These are phyloP conservation scores for Penicillium malachiteum DNA, from an alignment of 495 filamentous ascomycete species.

Conservation along the genomic window DNA sequence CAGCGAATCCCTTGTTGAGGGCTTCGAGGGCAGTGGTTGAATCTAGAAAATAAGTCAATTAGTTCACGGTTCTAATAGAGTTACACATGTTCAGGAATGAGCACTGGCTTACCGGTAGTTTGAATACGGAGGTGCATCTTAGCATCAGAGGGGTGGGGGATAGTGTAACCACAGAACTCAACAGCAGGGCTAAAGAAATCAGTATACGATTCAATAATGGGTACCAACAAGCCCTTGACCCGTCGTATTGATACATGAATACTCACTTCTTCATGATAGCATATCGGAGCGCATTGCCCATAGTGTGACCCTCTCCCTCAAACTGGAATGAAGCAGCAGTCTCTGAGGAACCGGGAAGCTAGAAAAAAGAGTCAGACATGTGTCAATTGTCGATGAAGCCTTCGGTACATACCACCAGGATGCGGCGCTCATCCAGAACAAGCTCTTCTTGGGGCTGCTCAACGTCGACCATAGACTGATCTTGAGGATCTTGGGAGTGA, in stretches of 20 bases:
- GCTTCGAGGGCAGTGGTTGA: conserved; percentile 77
- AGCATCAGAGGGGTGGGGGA: conserved; percentile 91
- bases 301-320: conserved; percentile 85
- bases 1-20: conserved; percentile 82
- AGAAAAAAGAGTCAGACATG: neutral
- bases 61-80: neutral
- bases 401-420: conserved; percentile 52
- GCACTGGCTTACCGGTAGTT: conserved; percentile 71
- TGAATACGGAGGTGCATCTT: conserved; percentile 98
- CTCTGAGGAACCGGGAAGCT: conserved; percentile 70
- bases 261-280: conserved; percentile 98
- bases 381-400: neutral
- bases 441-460: conserved; percentile 43
- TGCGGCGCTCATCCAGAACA: conserved; percentile 50
- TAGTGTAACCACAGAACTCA: conserved; percentile 97
- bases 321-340: conserved; percentile 86
- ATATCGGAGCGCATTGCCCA: conserved; percentile 90
- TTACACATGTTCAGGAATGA: neutral
- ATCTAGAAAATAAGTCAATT: conserved; percentile 48
- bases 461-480: conserved; percentile 57
- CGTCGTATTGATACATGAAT: neutral
- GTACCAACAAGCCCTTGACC: neutral
- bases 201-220: neutral
- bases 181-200: conserved; percentile 61
- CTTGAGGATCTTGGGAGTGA: conserved; percentile 38